Evolutionary conservation across 805 yeast species (phyloP).

Genomic region (Ogataea sp.): DNA sequence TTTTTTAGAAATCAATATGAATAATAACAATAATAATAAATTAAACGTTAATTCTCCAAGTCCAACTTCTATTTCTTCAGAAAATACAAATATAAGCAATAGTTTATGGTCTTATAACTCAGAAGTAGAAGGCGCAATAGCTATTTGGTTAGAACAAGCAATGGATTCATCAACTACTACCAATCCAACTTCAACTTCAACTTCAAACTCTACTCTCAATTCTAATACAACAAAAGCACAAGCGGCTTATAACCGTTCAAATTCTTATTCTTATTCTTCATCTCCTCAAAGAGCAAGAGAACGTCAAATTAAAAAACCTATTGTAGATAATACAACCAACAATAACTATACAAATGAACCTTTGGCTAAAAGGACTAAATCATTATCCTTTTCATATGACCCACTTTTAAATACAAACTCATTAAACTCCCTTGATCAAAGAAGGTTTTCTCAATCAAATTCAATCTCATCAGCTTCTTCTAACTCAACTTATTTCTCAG

Average conservation of each 20-base stretch:
- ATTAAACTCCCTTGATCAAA: background rate
- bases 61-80: background rate
- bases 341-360: no score
- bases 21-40: background rate
- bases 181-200: background rate
- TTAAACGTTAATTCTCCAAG: background rate
- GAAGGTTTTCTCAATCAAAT: background rate
- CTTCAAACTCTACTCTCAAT: background rate
- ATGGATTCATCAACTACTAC: background rate
- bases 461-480: background rate
- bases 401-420: background rate
- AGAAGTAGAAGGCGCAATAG: slow-evolving; percentile 18
- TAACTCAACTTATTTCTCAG: background rate
- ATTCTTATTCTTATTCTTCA: background rate
- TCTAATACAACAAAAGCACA: background rate
- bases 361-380: background rate
- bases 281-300: background rate
- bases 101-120: slow-evolving; percentile 13
- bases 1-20: background rate
- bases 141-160: slow-evolving; percentile 15
- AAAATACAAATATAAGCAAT: background rate
- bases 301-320: background rate
- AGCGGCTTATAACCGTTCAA: background rate
- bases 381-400: background rate
- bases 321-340: no score